A percentile compares a stretch with the other conserved stretches of the same genome.
These are phyloP conservation scores for Boletus semigastroideus DNA, from an alignment of 1,284 basidiomycete genomes.

Conservation along the genomic window DNA sequence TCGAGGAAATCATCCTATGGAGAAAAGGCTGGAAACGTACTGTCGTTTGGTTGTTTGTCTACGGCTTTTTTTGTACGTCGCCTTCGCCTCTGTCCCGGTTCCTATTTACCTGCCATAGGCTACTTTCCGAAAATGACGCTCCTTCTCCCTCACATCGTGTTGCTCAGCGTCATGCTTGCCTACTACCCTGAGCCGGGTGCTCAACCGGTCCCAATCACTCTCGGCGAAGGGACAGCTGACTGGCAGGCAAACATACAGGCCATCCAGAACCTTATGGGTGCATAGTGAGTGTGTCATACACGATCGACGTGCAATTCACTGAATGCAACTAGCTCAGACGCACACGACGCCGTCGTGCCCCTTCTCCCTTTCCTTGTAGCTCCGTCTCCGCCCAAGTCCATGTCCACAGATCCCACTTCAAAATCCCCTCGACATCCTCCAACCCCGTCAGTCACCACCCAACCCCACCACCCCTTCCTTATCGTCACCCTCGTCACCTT, in stretches of 20 bases:
- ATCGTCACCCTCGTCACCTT: constrained; percentile 45
- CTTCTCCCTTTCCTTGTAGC: constrained; percentile 34
- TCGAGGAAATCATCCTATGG: constrained; percentile 76
- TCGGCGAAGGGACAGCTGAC: constrained; percentile 56
- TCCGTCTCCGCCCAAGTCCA: not conserved
- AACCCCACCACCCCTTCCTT: constrained; percentile 40
- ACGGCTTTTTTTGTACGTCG: constrained; percentile 67
- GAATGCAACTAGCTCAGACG: constrained; percentile 45
- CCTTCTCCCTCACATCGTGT: constrained; percentile 56
- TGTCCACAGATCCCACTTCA: constrained; percentile 1
- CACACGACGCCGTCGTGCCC: constrained; percentile 38
- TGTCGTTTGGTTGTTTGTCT: constrained; percentile 61
- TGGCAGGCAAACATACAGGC: constrained; percentile 79
- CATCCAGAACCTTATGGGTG: constrained; percentile 81
- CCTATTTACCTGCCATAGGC: constrained; percentile 39
- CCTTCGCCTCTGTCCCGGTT: not conserved
- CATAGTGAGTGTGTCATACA: constrained; percentile 45
- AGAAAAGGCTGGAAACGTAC: constrained; percentile 67
- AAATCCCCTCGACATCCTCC: not conserved
- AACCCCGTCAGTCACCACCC: not conserved
- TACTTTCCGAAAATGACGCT: constrained; percentile 66
- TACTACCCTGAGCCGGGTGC: constrained; percentile 47
- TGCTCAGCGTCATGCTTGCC: constrained; percentile 57
- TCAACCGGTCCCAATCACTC: constrained; percentile 40
- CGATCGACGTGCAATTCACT: not conserved